Evolutionary conservation across 495 filamentous ascomycete species (phyloP), one percentile per base, ranked within the genome.

Genomic region (Penicillium samsonianum): DNA sequence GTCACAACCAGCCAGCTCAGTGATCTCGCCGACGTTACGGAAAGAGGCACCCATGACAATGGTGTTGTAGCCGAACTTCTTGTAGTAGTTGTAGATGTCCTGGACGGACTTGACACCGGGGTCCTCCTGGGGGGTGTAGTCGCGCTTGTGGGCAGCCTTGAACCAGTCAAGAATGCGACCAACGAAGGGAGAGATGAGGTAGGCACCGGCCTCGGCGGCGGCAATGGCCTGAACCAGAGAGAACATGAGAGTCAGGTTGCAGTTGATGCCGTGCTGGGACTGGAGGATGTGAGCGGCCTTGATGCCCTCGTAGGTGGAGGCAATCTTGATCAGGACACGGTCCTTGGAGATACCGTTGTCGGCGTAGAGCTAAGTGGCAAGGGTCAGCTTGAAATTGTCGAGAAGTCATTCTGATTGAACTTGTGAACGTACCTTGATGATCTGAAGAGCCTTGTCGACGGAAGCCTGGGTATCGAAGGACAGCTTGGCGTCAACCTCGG

Each of bases 81-180:
- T 99, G 87, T 99, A 99, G 89, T 99, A 99, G 82, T 99, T 96
- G 88, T 89, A 99, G 83, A 99, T 99, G 72, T 65, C 68, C 84
- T 96, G 84, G 67, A 99, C 95, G 65, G 87, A 91, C 82, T 92
- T 87, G 78, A 99, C 94, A 78, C 94, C 94, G 53, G 94, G 94
- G 83, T 99, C 94, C 65, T 98, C 92, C 72, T 88, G 70, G 66
- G 90, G 79, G 67, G 81, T 67, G 85, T 91, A 99, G 46, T 92
- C 88, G 82, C 92, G 94, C 85, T 95, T 95, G 67, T 88, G 91
- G 58, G 87, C 80, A 49, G 90, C 90, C 89, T 99, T 99, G 87
- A 89, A 96, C 93, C 93, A 99, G 79, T 99, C 94, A 56, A 99
- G 88, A 74, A 99, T 99, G 75, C 94, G 92, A 75, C 94, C 94